These are phyloP conservation scores for Plasmodium sp. DNA, from an alignment of 169 alveolate species.

Conservation along the genomic window DNA sequence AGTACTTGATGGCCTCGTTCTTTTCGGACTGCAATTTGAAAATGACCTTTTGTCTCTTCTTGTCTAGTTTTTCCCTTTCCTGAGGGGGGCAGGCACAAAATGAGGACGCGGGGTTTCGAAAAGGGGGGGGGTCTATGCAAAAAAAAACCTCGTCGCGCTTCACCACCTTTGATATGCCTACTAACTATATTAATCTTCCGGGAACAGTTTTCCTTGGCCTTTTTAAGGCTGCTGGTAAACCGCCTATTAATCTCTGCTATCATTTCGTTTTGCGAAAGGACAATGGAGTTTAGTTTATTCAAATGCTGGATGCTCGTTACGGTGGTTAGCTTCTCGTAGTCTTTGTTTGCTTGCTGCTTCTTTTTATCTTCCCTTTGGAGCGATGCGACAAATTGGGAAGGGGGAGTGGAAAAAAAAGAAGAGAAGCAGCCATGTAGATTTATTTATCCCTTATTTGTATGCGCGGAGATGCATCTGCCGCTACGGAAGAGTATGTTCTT, in stretches of 20 bases:
- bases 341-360: slow-evolving; percentile 11
- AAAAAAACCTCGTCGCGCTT: neutral
- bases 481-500: neutral
- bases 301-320: slow-evolving; percentile 19
- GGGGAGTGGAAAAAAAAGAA: neutral
- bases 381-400: neutral
- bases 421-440: neutral
- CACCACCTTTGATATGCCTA: neutral
- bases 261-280: slow-evolving; percentile 46
- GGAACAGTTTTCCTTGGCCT: slow-evolving; percentile 10
- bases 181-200: slow-evolving; percentile 42
- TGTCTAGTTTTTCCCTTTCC: slow-evolving; percentile 62
- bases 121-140: neutral
- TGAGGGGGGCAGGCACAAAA: neutral
- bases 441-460: neutral
- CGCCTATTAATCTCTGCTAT: slow-evolving; percentile 30
- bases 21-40: slow-evolving; percentile 49
- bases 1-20: slow-evolving; percentile 44
- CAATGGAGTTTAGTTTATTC: slow-evolving; percentile 36
- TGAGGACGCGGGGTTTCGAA: neutral
- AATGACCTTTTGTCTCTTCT: slow-evolving; percentile 45
- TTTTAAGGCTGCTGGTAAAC: slow-evolving; percentile 13
- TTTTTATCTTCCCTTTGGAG: slow-evolving; percentile 36
- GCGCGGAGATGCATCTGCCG: neutral
- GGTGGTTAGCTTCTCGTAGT: slow-evolving; percentile 22